phyloP scores from a whole-genome alignment of 192 early-diverging fungal genomes.

The Coemansia sp. region DNA sequence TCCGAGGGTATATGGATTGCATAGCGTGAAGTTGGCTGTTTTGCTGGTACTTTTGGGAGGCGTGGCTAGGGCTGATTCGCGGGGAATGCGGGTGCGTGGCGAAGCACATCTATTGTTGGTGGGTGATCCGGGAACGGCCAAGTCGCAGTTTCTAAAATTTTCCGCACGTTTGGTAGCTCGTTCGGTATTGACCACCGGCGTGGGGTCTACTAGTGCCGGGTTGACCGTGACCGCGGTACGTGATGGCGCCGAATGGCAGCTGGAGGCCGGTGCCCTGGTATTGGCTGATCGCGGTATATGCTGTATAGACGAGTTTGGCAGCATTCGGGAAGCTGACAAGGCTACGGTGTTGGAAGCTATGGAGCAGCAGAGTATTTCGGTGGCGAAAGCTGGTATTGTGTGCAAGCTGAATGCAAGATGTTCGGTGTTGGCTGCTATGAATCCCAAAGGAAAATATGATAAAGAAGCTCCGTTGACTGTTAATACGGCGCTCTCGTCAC shows the following conservation, averaged over 20 bases:
- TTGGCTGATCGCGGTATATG: constrained; percentile 77
- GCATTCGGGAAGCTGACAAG: constrained; percentile 72
- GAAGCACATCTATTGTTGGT: constrained; percentile 75
- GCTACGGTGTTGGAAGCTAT: constrained; percentile 79
- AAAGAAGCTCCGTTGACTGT: constrained; percentile 59
- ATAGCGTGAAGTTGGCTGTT: constrained; percentile 70
- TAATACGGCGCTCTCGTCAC: constrained; percentile 68
- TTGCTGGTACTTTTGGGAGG: constrained; percentile 73
- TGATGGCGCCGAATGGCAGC: constrained; percentile 77
- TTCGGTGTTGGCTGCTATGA: constrained; percentile 79
- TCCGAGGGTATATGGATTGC: constrained; percentile 71
- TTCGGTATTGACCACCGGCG: constrained; percentile 74
- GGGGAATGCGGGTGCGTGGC: constrained; percentile 68
- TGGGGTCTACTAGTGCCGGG: constrained; percentile 74
- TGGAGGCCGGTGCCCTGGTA: constrained; percentile 81
- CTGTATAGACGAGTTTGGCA: constrained; percentile 85
- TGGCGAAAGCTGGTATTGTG: constrained; percentile 80
- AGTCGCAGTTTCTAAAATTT: constrained; percentile 80
- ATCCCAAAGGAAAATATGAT: constrained; percentile 77
- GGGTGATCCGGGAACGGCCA: constrained; percentile 78
- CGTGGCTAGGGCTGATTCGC: constrained; percentile 57
- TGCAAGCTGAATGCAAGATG: constrained; percentile 78
- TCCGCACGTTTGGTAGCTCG: constrained; percentile 66
- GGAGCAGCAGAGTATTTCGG: constrained; percentile 83
- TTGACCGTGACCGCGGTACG: constrained; percentile 74